These are phyloP conservation scores for Ustilago nuda DNA, from an alignment of 1,284 basidiomycete genomes.

Conservation along the genomic window DNA sequence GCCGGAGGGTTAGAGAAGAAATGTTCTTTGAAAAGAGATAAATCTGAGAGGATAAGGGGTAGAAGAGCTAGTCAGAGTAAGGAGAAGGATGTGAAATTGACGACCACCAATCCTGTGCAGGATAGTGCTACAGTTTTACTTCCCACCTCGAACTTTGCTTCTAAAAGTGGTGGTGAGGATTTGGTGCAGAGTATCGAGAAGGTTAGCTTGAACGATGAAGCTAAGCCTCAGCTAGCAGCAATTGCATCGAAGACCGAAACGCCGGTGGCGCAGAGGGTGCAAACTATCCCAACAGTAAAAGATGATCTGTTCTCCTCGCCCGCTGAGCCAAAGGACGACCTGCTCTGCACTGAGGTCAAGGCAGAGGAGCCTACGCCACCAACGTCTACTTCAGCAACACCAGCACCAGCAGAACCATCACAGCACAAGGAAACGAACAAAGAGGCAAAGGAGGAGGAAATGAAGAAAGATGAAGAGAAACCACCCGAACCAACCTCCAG, in stretches of 20 bases:
- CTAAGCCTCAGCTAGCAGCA: background rate
- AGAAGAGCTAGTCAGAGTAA: slow-evolving; percentile 41
- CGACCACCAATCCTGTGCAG: background rate
- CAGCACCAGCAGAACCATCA: background rate
- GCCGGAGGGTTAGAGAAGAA: slow-evolving; percentile 19
- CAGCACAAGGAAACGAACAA: too few species aligned
- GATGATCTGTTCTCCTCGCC: slow-evolving; percentile 44
- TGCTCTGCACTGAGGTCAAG: slow-evolving; percentile 4
- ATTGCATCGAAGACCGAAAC: background rate
- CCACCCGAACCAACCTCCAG: slow-evolving; percentile 16
- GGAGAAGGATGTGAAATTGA: slow-evolving; percentile 39
- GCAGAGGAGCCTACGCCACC: background rate
- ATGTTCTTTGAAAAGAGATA: slow-evolving; percentile 42
- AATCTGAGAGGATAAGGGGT: slow-evolving; percentile 46
- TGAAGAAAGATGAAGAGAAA: background rate
- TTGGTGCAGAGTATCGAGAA: slow-evolving; percentile 11
- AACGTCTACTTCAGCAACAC: background rate
- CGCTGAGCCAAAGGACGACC: slow-evolving; percentile 28
- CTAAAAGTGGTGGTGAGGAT: slow-evolving; percentile 15
- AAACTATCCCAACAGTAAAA: slow-evolving; percentile 34
- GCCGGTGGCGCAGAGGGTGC: slow-evolving; percentile 30
- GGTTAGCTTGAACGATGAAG: slow-evolving; percentile 9
- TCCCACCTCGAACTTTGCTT: slow-evolving; percentile 3
- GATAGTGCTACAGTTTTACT: slow-evolving; percentile 20
- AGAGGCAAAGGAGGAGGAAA: background rate